Conservation (phyloP, 139 green algal species). For the Yamagishiella unicocca region DNA sequence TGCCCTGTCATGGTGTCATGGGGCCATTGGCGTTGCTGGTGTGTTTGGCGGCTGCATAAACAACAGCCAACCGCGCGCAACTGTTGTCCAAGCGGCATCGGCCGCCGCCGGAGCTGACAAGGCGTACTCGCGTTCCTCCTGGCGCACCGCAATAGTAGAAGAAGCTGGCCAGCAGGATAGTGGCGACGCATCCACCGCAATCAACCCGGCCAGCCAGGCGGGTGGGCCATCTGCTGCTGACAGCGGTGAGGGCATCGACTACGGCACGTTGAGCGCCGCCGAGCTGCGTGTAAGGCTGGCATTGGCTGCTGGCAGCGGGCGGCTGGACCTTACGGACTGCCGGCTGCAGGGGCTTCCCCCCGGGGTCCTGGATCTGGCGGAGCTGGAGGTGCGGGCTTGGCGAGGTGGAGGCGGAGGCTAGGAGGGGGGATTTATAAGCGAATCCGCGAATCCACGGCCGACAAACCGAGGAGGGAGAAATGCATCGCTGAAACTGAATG, state of each 20-base stretch:
- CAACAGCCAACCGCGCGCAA: too few species aligned
- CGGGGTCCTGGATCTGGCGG: slow-evolving; percentile 39
- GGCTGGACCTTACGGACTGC: slow-evolving; percentile 82
- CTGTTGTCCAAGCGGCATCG: too few species aligned
- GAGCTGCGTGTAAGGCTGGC: slow-evolving; percentile 13
- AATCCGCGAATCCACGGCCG: too few species aligned
- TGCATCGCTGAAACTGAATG: too few species aligned
- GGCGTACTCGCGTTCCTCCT: slow-evolving; percentile 27
- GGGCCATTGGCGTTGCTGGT: too few species aligned
- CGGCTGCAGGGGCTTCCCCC: slow-evolving; percentile 44
- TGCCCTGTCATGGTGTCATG: too few species aligned
- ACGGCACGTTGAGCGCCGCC: not conserved
- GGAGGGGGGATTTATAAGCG: too few species aligned
- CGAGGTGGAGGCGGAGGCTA: not conserved
- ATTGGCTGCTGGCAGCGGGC: not conserved
- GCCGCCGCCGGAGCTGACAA: too few species aligned
- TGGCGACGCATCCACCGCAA: not conserved
- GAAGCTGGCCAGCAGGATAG: not conserved
- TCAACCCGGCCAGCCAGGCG: not conserved
- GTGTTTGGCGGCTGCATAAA: too few species aligned
- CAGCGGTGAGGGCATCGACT: not conserved
- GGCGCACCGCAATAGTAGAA: slow-evolving; percentile 6
- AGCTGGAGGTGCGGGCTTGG: slow-evolving; percentile 19
- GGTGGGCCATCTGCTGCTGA: too few species aligned
- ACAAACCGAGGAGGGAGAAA: too few species aligned